phyloP scores from a whole-genome alignment of 306 rosid species.

The Pterocarpus santalinus region DNA sequence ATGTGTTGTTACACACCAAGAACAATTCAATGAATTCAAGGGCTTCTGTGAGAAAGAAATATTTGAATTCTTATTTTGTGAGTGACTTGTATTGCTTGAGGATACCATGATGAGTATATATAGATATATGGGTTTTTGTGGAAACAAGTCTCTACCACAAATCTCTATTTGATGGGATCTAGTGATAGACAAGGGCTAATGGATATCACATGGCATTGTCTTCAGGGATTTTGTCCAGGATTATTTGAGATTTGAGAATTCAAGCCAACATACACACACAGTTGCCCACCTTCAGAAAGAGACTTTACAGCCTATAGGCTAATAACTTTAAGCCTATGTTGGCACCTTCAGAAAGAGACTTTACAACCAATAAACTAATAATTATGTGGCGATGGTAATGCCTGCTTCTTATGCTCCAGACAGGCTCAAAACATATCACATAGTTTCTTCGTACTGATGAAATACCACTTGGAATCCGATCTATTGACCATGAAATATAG shows the following conservation, averaged over 20 bases:
- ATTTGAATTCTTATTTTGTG: background rate
- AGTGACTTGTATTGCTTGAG: conserved; percentile 40
- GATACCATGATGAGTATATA: conserved; percentile 28
- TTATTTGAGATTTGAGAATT: background rate
- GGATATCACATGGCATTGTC: conserved; percentile 38
- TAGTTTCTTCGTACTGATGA: background rate
- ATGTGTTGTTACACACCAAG: background rate
- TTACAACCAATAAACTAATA: background rate
- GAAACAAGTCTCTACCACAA: too few relatives aligned
- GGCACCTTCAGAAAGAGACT: conserved; percentile 4
- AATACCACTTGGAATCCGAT: conserved; percentile 1
- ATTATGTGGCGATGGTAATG: background rate
- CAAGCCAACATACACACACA: conserved; percentile 25
- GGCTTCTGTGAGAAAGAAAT: conserved; percentile 17
- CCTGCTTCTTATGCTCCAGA: conserved; percentile 12
- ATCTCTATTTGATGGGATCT: background rate
- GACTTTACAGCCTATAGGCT: background rate
- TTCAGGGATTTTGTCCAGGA: background rate
- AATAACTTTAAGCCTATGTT: background rate
- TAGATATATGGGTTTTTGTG: background rate
- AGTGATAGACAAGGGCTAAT: background rate
- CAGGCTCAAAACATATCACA: conserved; percentile 40
- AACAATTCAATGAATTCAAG: too few relatives aligned
- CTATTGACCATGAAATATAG: background rate
- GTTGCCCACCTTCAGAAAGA: background rate